phyloP scores from a whole-genome alignment of 805 yeast species.

The Diddensiella santjacobensis region DNA sequence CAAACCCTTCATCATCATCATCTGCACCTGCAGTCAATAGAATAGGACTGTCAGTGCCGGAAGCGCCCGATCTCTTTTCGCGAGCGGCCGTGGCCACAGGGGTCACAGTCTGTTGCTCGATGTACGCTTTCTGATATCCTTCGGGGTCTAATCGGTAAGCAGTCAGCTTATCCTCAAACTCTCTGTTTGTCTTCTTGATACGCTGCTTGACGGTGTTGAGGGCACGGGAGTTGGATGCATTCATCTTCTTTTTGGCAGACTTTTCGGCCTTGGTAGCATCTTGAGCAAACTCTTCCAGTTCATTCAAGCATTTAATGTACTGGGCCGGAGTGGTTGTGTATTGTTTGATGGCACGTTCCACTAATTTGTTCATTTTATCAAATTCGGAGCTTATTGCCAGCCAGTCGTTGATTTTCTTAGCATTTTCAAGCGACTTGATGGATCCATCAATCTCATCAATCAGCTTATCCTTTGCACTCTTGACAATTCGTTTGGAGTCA shows the following conservation, averaged over 20 bases:
- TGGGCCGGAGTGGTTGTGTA: conserved; percentile 67
- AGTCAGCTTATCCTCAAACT: conserved; percentile 56
- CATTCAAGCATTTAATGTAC: conserved; percentile 64
- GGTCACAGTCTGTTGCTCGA: conserved; percentile 28
- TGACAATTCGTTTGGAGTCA: conserved; percentile 80
- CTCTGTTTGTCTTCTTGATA: conserved; percentile 73
- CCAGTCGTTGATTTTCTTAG: conserved; percentile 76
- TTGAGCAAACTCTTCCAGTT: conserved; percentile 64
- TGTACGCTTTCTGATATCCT: conserved; percentile 39
- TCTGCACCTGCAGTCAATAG: conserved; percentile 34
- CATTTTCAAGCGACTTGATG: conserved; percentile 64
- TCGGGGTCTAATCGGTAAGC: conserved; percentile 68
- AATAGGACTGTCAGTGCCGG: conserved; percentile 30
- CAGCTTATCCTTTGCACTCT: conserved; percentile 88
- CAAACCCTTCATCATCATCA: conserved; percentile 36
- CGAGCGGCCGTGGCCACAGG: conserved; percentile 24
- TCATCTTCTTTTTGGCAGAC: conserved; percentile 62
- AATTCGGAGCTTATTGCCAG: conserved; percentile 64
- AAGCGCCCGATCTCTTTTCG: conserved; percentile 30
- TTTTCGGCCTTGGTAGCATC: conserved; percentile 52
- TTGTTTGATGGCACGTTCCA: conserved; percentile 72
- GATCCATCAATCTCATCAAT: conserved; percentile 76
- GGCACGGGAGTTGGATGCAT: conserved; percentile 79
- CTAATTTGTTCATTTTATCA: conserved; percentile 67
- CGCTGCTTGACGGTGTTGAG: conserved; percentile 86